phyloP scores from a whole-genome alignment of 1,284 basidiomycete species.

The Trichosporon ovoides region DNA sequence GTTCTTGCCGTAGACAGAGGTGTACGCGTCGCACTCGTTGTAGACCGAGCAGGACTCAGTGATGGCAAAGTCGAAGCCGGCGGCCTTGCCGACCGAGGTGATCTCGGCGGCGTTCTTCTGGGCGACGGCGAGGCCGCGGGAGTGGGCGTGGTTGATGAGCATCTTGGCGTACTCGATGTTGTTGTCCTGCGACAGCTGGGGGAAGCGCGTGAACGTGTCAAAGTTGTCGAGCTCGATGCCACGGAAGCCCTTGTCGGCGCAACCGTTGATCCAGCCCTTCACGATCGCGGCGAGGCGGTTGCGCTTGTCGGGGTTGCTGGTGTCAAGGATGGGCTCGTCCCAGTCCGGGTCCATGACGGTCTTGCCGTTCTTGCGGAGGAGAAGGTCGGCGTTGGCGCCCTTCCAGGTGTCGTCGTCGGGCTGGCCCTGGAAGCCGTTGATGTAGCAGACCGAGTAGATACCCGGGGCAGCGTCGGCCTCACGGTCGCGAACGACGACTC shows the following conservation, averaged over 20 bases:
- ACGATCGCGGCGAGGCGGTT: neutral
- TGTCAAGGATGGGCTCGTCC: constrained; percentile 5
- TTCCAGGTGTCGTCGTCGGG: neutral
- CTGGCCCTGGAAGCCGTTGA: constrained; percentile 8
- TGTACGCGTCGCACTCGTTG: constrained; percentile 3
- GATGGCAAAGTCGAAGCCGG: constrained; percentile 6
- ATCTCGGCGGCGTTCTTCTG: constrained; percentile 8
- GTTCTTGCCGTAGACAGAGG: neutral
- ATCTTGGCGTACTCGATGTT: neutral
- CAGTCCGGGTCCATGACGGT: neutral
- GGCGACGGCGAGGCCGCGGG: neutral
- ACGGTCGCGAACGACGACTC: constrained; percentile 5
- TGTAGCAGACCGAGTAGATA: constrained; percentile 2
- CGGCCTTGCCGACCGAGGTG: neutral
- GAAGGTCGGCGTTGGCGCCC: neutral
- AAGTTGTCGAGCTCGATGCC: constrained; percentile 5
- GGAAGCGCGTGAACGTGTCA: neutral
- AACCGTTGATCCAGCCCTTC: constrained; percentile 1
- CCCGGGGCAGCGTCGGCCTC: neutral
- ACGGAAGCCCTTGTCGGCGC: neutral
- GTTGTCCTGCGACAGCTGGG: neutral
- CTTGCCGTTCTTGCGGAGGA: neutral
- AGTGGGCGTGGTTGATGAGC: constrained; percentile 4
- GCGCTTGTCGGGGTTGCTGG: neutral
- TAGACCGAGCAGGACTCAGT: neutral